Conservation (phyloP, 192 early-diverging fungal genomes). For the Coemansia aciculifera region DNA sequence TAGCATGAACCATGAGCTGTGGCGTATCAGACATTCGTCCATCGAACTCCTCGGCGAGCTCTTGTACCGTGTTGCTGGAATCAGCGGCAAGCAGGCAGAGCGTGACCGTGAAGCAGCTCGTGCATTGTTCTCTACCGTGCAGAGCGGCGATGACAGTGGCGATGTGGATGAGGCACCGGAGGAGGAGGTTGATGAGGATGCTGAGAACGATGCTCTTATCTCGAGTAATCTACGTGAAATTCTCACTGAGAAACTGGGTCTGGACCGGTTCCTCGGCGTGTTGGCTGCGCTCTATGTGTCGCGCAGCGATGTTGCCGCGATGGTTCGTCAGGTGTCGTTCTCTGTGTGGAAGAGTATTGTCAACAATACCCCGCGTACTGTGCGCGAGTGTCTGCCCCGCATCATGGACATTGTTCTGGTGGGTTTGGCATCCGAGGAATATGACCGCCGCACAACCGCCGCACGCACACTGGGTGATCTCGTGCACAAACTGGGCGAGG, state of each 20-base stretch:
- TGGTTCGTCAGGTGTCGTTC: slow-evolving; percentile 87
- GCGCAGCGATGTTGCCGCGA: slow-evolving; percentile 72
- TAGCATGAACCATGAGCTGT: slow-evolving; percentile 88
- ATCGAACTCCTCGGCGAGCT: slow-evolving; percentile 95
- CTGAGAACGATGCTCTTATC: slow-evolving; percentile 34
- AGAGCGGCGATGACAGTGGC: slow-evolving; percentile 41
- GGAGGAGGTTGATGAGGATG: slow-evolving; percentile 23
- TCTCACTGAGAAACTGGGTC: slow-evolving; percentile 79
- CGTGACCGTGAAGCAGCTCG: slow-evolving; percentile 48
- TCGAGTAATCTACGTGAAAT: slow-evolving; percentile 46
- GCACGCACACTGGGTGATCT: slow-evolving; percentile 92
- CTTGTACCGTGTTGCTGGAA: slow-evolving; percentile 87
- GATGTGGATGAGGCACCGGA: slow-evolving; percentile 35
- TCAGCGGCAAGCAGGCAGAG: slow-evolving; percentile 64
- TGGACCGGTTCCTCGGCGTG: slow-evolving; percentile 80
- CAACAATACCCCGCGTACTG: slow-evolving; percentile 92
- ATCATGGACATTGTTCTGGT: slow-evolving; percentile 91
- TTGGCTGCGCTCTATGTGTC: slow-evolving; percentile 92
- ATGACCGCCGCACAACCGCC: slow-evolving; percentile 82
- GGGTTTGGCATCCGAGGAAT: slow-evolving; percentile 70
- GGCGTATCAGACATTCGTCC: slow-evolving; percentile 94
- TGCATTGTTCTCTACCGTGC: slow-evolving; percentile 47
- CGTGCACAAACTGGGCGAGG: slow-evolving; percentile 92
- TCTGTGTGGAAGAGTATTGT: slow-evolving; percentile 96
- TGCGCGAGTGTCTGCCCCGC: slow-evolving; percentile 89